phyloP scores from a whole-genome alignment of 306 rosid genomes.

The Ochetophila trinervis region DNA sequence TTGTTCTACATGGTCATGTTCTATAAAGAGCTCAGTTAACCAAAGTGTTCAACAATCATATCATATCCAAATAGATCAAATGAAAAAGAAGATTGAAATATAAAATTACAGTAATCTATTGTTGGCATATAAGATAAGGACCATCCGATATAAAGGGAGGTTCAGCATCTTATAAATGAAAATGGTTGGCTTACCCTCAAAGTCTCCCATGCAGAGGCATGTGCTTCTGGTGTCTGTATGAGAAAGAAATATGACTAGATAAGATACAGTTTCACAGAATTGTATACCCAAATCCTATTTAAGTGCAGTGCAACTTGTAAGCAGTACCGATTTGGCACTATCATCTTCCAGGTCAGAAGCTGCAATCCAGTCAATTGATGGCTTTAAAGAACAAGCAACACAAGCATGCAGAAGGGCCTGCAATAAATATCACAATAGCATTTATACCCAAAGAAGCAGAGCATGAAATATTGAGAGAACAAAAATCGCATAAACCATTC shows the following conservation, averaged over 20 bases:
- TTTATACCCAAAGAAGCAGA: constrained; percentile 9
- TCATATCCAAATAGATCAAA: too few relatives aligned
- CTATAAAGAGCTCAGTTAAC: too few relatives aligned
- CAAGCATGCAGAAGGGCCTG: constrained; percentile 99
- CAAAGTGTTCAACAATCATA: too few relatives aligned
- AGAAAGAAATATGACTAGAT: constrained; percentile 25
- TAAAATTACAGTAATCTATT: not conserved
- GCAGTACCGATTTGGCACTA: constrained; percentile 61
- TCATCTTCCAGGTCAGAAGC: constrained; percentile 99
- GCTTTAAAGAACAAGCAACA: constrained; percentile 74
- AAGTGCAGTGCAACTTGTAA: constrained; percentile 25
- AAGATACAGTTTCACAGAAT: constrained; percentile 24
- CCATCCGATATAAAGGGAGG: not conserved
- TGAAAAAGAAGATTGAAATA: too few relatives aligned
- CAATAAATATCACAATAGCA: constrained; percentile 11
- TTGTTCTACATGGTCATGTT: too few relatives aligned
- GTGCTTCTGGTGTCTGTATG: constrained; percentile 78
- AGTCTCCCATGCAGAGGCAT: constrained; percentile 88
- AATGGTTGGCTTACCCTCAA: constrained; percentile 50
- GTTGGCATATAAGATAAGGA: not conserved
- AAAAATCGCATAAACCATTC: not conserved
- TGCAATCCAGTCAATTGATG: constrained; percentile 96
- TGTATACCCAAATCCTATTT: constrained; percentile 18
- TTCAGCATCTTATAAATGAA: not conserved
- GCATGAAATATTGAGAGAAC: not conserved